Percentiles rank a stretch among this genome's conserved stretches.
Conservation (phyloP, 1,284 basidiomycete genomes). For the Boletellus sp. region DNA sequence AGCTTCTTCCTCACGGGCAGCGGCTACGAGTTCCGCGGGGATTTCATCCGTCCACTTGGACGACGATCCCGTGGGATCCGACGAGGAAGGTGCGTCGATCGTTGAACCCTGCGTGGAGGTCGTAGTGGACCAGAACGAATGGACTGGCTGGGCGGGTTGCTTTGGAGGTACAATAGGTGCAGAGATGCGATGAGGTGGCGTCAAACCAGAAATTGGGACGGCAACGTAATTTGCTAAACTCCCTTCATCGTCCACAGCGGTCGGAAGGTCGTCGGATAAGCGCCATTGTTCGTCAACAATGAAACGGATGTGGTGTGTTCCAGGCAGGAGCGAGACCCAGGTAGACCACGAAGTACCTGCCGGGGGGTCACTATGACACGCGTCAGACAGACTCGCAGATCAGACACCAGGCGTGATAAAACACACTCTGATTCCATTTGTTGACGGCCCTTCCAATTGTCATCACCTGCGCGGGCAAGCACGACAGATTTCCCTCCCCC, state of each 20-base stretch:
- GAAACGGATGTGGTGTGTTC: slow-evolving; percentile 95
- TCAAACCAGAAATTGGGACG: slow-evolving; percentile 36
- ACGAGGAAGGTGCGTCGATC: slow-evolving; percentile 21
- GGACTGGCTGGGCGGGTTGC: slow-evolving; percentile 24
- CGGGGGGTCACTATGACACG: slow-evolving; percentile 25
- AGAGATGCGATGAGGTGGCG: slow-evolving; percentile 26
- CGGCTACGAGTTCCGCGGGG: slow-evolving; percentile 70
- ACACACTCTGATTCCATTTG: slow-evolving; percentile 62
- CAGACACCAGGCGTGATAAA: slow-evolving; percentile 15
- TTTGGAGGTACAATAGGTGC: slow-evolving; percentile 40
- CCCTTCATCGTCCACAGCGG: slow-evolving; percentile 93
- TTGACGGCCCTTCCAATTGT: slow-evolving; percentile 66
- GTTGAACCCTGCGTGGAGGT: slow-evolving; percentile 34
- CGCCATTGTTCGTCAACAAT: slow-evolving; percentile 92
- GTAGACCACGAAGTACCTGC: slow-evolving; percentile 41
- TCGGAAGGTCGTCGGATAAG: slow-evolving; percentile 75
- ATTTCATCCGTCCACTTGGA: slow-evolving; percentile 73
- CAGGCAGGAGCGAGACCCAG: slow-evolving; percentile 70
- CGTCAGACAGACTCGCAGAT: slow-evolving; percentile 15
- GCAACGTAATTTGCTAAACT: slow-evolving; percentile 93
- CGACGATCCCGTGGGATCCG: slow-evolving; percentile 28
- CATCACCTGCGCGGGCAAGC: slow-evolving; percentile 66
- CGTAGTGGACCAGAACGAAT: slow-evolving; percentile 37
- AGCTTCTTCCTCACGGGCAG: slow-evolving; percentile 81
- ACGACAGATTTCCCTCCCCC: slow-evolving; percentile 58